Percentiles rank a stretch among this genome's conserved stretches.
These are phyloP conservation scores for Penicillium sp. DNA, from an alignment of 2,329 filamentous ascomycete species.

Conservation along the genomic window DNA sequence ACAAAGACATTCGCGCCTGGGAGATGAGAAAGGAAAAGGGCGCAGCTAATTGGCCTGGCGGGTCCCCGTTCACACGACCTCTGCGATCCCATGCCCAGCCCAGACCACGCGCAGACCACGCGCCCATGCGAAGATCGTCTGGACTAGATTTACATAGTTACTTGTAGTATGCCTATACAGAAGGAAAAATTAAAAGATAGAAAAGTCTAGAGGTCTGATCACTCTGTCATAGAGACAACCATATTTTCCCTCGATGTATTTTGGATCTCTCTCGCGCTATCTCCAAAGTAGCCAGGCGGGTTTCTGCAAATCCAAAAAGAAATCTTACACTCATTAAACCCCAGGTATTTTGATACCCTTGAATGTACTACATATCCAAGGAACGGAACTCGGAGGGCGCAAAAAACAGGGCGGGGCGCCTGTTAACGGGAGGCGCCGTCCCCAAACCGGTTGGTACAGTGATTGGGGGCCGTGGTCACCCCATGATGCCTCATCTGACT, in stretches of 20 bases:
- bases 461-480: neutral
- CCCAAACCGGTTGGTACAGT: neutral
- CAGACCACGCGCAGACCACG: conserved; percentile 16
- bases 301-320: neutral
- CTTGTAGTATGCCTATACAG: neutral
- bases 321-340: neutral
- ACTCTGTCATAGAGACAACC: neutral
- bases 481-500: conserved; percentile 1
- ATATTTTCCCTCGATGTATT: neutral
- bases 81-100: conserved; percentile 12
- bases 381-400: neutral
- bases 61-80: conserved; percentile 8
- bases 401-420: neutral
- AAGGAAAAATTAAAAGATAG: neutral
- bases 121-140: conserved; percentile 2
- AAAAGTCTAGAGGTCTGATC: neutral
- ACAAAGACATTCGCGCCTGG: conserved; percentile 37
- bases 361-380: neutral
- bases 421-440: conserved; percentile 11
- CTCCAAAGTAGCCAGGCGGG: neutral
- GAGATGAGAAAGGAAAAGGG: conserved; percentile 1
- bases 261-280: neutral
- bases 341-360: neutral
- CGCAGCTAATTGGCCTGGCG: no score
- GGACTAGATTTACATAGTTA: neutral